phyloP scores from a whole-genome alignment of 1,284 basidiomycete species.

The Apiotrichum montevideense region DNA sequence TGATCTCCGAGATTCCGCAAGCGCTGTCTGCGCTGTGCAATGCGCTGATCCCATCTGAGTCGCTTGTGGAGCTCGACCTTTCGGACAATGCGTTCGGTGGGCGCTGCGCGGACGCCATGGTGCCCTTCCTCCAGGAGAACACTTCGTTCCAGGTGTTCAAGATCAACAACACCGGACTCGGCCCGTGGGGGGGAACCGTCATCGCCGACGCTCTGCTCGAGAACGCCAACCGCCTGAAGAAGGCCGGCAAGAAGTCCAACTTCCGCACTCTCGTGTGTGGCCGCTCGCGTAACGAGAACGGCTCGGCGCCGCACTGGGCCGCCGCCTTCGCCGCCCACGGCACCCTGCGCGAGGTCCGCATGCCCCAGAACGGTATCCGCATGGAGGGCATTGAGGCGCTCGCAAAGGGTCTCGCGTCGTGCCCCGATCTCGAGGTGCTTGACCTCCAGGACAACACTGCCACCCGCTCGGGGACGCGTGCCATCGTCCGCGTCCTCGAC shows the following conservation, averaged over 20 bases:
- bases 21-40: conserved; percentile 85
- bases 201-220: conserved; percentile 77
- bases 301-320: conserved; percentile 76
- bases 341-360: conserved; percentile 69
- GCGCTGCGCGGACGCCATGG: conserved; percentile 89
- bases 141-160: conserved; percentile 73
- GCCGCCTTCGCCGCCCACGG: conserved; percentile 80
- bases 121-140: conserved; percentile 77
- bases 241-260: conserved; percentile 61
- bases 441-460: conserved; percentile 97
- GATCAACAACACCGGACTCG: conserved; percentile 95
- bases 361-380: conserved; percentile 96
- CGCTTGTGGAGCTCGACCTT: conserved; percentile 81
- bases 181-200: conserved; percentile 79
- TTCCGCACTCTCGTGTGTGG: conserved; percentile 84
- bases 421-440: conserved; percentile 64
- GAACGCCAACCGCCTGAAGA: conserved; percentile 65
- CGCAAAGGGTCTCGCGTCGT: conserved; percentile 66
- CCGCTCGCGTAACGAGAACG: conserved; percentile 89
- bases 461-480: conserved; percentile 63
- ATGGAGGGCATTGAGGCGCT: conserved; percentile 87
- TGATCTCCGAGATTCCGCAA: conserved; percentile 90
- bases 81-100: conserved; percentile 97
- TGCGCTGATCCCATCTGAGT: conserved; percentile 70
- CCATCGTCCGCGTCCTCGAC: conserved; percentile 65